A percentile compares a stretch with the other conserved stretches of the same genome.
phyloP scores from a whole-genome alignment of 2,329 filamentous ascomycete genomes.

The Alternaria infectoria region DNA sequence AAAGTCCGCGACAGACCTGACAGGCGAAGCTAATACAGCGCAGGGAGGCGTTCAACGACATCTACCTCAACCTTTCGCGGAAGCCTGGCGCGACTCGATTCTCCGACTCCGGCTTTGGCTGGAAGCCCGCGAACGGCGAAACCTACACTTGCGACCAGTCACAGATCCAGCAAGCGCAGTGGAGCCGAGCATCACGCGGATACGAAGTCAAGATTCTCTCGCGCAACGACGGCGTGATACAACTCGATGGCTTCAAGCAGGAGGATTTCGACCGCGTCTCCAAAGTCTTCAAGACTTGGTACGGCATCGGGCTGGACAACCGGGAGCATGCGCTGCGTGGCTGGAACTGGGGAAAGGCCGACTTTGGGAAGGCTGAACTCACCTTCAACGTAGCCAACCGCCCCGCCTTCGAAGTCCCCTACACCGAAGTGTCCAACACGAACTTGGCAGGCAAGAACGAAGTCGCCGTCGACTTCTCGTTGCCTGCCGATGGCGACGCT shows the following conservation, averaged over 20 bases:
- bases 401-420: constrained; percentile 95
- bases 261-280: constrained; percentile 91
- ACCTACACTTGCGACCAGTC: constrained; percentile 90
- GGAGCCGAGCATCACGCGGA: constrained; percentile 91
- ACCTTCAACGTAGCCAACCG: constrained; percentile 97
- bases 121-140: constrained; percentile 88
- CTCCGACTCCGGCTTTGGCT: constrained; percentile 91
- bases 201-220: constrained; percentile 93
- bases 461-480: constrained; percentile 91
- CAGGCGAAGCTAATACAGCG: background rate
- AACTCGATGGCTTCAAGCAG: constrained; percentile 92
- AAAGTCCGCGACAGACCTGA: background rate
- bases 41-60: constrained; percentile 95
- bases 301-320: constrained; percentile 88
- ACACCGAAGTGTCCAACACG: constrained; percentile 96
- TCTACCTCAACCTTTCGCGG: constrained; percentile 94
- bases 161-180: constrained; percentile 87
- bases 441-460: constrained; percentile 98
- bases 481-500: constrained; percentile 74
- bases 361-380: constrained; percentile 93
- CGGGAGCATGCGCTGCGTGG: constrained; percentile 94
- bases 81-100: constrained; percentile 92
- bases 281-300: constrained; percentile 98
- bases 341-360: constrained; percentile 99
- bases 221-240: constrained; percentile 82